These are phyloP conservation scores for Mortierella sp. DNA, from an alignment of 371 early-diverging fungal species.

Conservation along the genomic window DNA sequence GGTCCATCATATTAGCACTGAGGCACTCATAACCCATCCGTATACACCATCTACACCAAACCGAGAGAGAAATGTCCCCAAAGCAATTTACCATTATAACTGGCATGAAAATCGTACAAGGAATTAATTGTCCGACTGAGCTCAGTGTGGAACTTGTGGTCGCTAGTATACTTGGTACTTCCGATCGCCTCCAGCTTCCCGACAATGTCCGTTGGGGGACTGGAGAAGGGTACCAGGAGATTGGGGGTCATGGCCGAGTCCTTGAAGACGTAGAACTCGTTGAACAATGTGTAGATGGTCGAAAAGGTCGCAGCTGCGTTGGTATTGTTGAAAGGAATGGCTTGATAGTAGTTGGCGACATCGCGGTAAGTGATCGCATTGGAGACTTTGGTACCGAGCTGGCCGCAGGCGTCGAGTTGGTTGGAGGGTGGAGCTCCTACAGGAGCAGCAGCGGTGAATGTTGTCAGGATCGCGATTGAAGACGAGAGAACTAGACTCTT, in stretches of 20 bases:
- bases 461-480: neutral
- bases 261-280: neutral
- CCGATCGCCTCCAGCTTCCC: neutral
- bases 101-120: constrained; percentile 11
- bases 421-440: neutral
- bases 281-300: neutral
- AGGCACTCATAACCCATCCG: neutral
- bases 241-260: neutral
- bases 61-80: too few relatives aligned
- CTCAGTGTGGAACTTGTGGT: constrained; percentile 17
- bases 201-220: neutral
- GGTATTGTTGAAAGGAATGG: neutral
- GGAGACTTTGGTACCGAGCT: too few relatives aligned
- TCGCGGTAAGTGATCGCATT: neutral
- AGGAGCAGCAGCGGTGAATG: neutral
- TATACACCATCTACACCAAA: too few relatives aligned
- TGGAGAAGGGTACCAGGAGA: neutral
- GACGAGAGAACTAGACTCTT: neutral
- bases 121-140: neutral
- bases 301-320: neutral
- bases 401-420: neutral
- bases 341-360: neutral
- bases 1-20: neutral
- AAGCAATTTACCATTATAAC: constrained; percentile 6
- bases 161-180: constrained; percentile 5